Percentiles rank a stretch among this genome's conserved stretches.
These are phyloP conservation scores for Macrolepiota fuliginosa DNA, from an alignment of 768 basidiomycete species.

Conservation along the genomic window DNA sequence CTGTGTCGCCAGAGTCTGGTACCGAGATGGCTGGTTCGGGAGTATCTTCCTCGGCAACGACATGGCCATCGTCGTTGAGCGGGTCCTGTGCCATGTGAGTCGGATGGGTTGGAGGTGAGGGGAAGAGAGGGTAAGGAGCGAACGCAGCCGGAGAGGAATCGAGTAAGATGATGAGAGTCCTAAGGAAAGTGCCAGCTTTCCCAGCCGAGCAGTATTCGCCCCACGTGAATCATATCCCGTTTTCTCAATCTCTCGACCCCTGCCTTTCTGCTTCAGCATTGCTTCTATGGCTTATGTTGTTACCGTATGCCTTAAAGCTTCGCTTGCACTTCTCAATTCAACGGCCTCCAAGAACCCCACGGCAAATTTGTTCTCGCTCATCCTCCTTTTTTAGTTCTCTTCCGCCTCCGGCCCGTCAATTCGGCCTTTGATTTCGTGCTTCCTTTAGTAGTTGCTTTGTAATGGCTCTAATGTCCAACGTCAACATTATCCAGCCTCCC, in stretches of 20 bases:
- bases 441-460: not conserved
- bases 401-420: not conserved
- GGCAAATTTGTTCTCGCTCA: not conserved
- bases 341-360: not conserved
- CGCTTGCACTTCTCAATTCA: not conserved
- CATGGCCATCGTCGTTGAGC: not conserved
- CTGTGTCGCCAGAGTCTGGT: constrained; percentile 65
- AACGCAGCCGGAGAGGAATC: not conserved
- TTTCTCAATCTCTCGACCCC: not conserved
- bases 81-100: not conserved
- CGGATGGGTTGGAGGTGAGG: not conserved
- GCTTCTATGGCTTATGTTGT: not conserved
- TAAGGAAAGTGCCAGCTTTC: not conserved
- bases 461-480: not conserved
- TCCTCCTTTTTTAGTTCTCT: not conserved
- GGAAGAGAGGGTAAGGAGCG: not conserved
- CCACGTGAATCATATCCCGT: constrained; percentile 5
- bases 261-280: not conserved
- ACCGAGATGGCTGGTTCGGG: constrained; percentile 61
- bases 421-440: not conserved
- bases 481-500: too few species aligned
- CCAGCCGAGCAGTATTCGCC: not conserved
- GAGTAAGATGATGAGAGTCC: not conserved
- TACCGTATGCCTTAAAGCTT: not conserved
- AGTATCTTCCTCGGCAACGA: constrained; percentile 42